A percentile compares a stretch with the other conserved stretches of the same genome.
phyloP scores from a whole-genome alignment of 331 rosid genomes.

The Rosa hybrid region DNA sequence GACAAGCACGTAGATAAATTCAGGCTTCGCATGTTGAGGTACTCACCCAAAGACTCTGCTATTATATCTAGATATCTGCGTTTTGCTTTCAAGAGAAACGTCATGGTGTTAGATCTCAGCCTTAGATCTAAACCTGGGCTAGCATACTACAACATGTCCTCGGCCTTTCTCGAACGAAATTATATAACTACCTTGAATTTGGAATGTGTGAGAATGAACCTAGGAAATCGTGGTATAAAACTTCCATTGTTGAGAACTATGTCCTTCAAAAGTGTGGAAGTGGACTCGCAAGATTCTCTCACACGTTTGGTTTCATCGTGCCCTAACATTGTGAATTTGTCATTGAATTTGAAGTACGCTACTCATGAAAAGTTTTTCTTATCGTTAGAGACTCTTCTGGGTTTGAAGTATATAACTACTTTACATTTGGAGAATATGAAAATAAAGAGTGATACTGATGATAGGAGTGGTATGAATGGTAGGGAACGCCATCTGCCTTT shows the following conservation, averaged over 20 bases:
- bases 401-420: neutral
- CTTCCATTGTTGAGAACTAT: neutral
- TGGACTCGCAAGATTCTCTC: neutral
- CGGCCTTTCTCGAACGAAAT: neutral
- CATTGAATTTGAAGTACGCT: neutral
- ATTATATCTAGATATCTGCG: neutral
- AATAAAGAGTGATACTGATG: neutral
- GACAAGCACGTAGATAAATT: neutral
- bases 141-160: neutral
- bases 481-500: neutral
- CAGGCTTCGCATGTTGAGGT: neutral
- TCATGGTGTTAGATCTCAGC: slow-evolving; percentile 4
- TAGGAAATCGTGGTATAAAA: neutral
- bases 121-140: neutral
- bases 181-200: neutral
- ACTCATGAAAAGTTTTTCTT: neutral
- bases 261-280: neutral
- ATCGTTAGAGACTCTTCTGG: neutral
- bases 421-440: neutral
- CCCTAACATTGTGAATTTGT: slow-evolving; percentile 4
- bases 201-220: neutral
- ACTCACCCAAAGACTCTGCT: neutral
- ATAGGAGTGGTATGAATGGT: no score
- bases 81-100: neutral
- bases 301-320: neutral